Evolutionary conservation across 306 rosid species (phyloP), one percentile per base, ranked within the genome.

Genomic region (Acacia acuminata): DNA sequence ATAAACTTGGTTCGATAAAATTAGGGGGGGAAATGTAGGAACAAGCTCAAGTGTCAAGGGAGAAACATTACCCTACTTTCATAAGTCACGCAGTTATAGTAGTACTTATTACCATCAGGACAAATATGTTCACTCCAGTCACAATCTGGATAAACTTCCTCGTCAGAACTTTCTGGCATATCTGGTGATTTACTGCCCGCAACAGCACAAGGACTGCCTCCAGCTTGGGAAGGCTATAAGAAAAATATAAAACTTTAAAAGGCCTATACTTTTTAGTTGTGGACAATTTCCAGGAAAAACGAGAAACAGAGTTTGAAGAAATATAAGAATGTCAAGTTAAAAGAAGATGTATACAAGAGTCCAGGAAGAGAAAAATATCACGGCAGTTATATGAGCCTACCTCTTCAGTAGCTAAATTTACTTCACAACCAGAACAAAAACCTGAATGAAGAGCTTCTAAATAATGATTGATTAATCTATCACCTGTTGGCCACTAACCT

Each of bases 61-160:
- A 81, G 83, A 77, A 81, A 81, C 79, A 87, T 82, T 90, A 96
- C 99, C 78, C 77, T 82, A 89, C 99, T 96, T 90, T 96, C 98
- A 79, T 81, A 89, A 82, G 94, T 90, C 83, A 85, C 88, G 81
- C 94, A 91, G 67, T 96, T 92, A 78, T 88, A 92, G 83, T 90
- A 95, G 86, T 95, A 95, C 82, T 82, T 86, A 85, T 88, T 15
- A 75, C 97, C 98, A 66, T 96, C 98, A 43, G 98, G 98, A 81
- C 96, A 94, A 78, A 86, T 88, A 78, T 91, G 96, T 85, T 94
- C 96, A 77, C 98, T 94, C 99, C 99, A 96, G 77, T 94, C 95
- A 88, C 93, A 91, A 48, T 92, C 99, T 61, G 86, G 82, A 86
- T 56, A 15, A 71, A 82, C 86, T 71, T 90, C 88, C 50, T 69